phyloP scores from a whole-genome alignment of 1,284 basidiomycete species.

The Ustilago crameri region DNA sequence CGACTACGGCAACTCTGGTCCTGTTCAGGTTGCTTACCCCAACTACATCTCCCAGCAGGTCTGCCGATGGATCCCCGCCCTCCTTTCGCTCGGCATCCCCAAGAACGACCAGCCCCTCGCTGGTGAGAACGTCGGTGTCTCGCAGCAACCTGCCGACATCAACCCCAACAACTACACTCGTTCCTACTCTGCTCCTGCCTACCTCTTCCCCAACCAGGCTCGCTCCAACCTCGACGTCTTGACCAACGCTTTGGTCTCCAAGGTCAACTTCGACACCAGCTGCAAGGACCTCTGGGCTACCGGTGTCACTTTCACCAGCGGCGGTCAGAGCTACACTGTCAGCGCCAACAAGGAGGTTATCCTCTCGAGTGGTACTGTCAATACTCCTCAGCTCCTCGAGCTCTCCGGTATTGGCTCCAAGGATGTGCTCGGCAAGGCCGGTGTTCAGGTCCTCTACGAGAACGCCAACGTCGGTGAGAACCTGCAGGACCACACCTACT shows the following conservation, averaged over 20 bases:
- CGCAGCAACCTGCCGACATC: constrained; percentile 61
- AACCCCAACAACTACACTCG: constrained; percentile 60
- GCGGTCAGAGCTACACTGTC: constrained; percentile 51
- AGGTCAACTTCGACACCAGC: constrained; percentile 51
- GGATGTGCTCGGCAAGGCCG: constrained; percentile 67
- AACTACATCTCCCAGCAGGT: constrained; percentile 59
- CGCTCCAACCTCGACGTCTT: constrained; percentile 56
- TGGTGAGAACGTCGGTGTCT: constrained; percentile 61
- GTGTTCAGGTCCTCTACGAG: constrained; percentile 61
- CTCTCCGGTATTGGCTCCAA: constrained; percentile 72
- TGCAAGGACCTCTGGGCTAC: constrained; percentile 34
- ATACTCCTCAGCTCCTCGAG: constrained; percentile 70
- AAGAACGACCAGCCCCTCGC: constrained; percentile 51
- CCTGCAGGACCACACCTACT: constrained; percentile 70
- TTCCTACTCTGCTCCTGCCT: constrained; percentile 61
- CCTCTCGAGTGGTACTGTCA: constrained; percentile 58
- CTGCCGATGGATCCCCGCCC: constrained; percentile 50
- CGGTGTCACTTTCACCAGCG: constrained; percentile 47
- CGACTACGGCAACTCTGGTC: constrained; percentile 62
- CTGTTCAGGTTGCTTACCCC: constrained; percentile 62
- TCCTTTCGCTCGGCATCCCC: constrained; percentile 47
- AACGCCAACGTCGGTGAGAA: constrained; percentile 70
- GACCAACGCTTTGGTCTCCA: constrained; percentile 52
- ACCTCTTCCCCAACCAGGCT: constrained; percentile 57
- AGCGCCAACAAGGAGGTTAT: constrained; percentile 58